A percentile compares a stretch with the other conserved stretches of the same genome.
phyloP scores from a whole-genome alignment of 2,329 filamentous ascomycete genomes.

The Aspergillus sclerotialis region DNA sequence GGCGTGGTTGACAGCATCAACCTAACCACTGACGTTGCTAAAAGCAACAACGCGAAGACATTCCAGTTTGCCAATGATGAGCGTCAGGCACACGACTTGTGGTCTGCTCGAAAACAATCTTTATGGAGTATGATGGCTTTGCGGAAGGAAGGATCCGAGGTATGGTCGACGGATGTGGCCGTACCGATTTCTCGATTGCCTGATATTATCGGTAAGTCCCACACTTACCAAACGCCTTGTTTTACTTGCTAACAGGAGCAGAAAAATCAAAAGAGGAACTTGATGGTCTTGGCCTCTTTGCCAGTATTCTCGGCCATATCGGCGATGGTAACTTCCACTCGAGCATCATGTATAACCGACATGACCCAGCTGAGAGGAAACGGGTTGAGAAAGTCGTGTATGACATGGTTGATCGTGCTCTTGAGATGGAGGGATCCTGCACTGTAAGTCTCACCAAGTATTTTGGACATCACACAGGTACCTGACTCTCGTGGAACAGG shows the following conservation, averaged over 20 bases:
- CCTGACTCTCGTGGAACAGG: slow-evolving; percentile 30
- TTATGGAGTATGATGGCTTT: slow-evolving; percentile 56
- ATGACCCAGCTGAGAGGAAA: slow-evolving; percentile 60
- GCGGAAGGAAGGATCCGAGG: slow-evolving; percentile 48
- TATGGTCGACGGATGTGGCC: slow-evolving; percentile 57
- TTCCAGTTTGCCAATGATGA: slow-evolving; percentile 52
- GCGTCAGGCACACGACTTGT: slow-evolving; percentile 49
- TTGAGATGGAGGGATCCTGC: slow-evolving; percentile 92
- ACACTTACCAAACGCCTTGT: background rate
- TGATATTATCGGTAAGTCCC: slow-evolving; percentile 51
- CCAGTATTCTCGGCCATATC: slow-evolving; percentile 81
- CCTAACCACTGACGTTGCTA: slow-evolving; percentile 61
- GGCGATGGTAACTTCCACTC: slow-evolving; percentile 95
- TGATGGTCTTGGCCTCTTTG: slow-evolving; percentile 77
- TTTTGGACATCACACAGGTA: too few species aligned
- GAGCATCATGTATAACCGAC: slow-evolving; percentile 78
- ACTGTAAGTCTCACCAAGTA: slow-evolving; percentile 49
- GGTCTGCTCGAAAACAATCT: slow-evolving; percentile 55
- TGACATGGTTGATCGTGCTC: slow-evolving; percentile 81
- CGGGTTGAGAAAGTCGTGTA: slow-evolving; percentile 77
- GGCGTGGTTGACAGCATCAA: slow-evolving; percentile 72
- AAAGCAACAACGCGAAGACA: slow-evolving; percentile 48
- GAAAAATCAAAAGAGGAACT: slow-evolving; percentile 85
- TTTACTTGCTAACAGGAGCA: slow-evolving; percentile 29
- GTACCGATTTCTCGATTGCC: slow-evolving; percentile 55